A percentile compares a stretch with the other conserved stretches of the same genome.
These are phyloP conservation scores for Lojkania enalia DNA, from an alignment of 2,329 filamentous ascomycete genomes.

Conservation along the genomic window DNA sequence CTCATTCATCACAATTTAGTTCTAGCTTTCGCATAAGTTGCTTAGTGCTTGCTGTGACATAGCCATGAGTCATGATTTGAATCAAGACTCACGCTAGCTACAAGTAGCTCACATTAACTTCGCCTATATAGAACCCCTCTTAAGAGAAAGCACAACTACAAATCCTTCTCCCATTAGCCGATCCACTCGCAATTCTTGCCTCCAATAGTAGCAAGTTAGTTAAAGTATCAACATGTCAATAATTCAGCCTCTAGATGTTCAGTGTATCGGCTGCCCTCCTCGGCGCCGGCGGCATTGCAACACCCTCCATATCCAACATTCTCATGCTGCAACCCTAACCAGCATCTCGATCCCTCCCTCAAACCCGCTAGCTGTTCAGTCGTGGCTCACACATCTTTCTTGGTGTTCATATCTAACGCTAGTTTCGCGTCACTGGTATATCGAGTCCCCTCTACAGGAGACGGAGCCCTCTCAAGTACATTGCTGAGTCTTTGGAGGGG, in stretches of 20 bases:
- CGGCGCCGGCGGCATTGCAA: constrained; percentile 40
- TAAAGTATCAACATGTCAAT: neutral
- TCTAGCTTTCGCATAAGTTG: too few species aligned
- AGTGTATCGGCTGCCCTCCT: constrained; percentile 39
- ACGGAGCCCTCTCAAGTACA: constrained; percentile 1
- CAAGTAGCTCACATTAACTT: too few species aligned
- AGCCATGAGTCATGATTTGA: too few species aligned
- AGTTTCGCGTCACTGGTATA: constrained; percentile 36
- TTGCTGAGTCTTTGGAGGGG: constrained; percentile 8
- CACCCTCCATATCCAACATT: constrained; percentile 39
- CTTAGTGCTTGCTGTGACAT: too few species aligned
- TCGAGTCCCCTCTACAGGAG: constrained; percentile 7
- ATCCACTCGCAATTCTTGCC: neutral
- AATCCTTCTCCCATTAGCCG: neutral
- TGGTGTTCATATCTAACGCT: constrained; percentile 28
- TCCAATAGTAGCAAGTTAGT: neutral
- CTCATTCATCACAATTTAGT: too few species aligned
- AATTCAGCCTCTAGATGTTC: constrained; percentile 23
- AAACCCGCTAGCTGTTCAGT: constrained; percentile 43
- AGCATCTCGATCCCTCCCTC: constrained; percentile 43
- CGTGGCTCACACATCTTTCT: constrained; percentile 44
- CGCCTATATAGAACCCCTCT: too few species aligned
- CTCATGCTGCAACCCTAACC: constrained; percentile 39
- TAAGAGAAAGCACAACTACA: too few species aligned
- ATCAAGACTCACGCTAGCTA: too few species aligned